Base-by-base conservation (phyloP, 202 grass and related monocot species). In the Carex sylvatica region DNA sequence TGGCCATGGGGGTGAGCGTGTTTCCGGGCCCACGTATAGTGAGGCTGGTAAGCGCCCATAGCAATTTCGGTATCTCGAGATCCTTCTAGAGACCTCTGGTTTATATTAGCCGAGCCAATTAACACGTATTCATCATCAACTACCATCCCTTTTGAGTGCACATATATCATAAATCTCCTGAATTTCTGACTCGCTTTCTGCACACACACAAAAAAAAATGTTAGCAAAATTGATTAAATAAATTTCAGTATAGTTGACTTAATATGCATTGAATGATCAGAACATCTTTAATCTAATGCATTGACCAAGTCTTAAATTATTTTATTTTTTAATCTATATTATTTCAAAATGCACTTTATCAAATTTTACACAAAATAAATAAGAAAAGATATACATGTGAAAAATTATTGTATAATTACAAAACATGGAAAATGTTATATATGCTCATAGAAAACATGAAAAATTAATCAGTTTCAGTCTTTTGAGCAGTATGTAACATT, bases 1-100 rank as follows among this genome's bases (percentile, higher is more conserved):
- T 98, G 90, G 78, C 92, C 92, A 61, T 14, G 82, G 23, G 95
- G 95, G 82, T 91, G 85, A 4, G 15, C 55, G 6, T 31, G 53
- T 22, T 86, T 82, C 73, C 74, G 69, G 15, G 85, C 95, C 95
- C 95, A 94, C 26, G 73, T 92, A 36, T 94, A 78, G 69, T 90
- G 84, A 36, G 95, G 95, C 52, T 97, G 95, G 58, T 93, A 91
- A 0, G 92, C 90, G 6, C 95, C 95, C 95, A 97, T 97, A 11
- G 95, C 92, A 1, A 97, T 97, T 81, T 94, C 92, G 0, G 95
- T 97, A 85, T 97, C 95, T 54, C 95, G 85, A 16, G 92, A 93
- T 7, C 95, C 92, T 0, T 97, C 95, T 83, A 97, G 86, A 28
- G 95, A 97, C 63, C 95, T 92, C 74, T 97, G 95, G 82, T 97